phyloP scores from a whole-genome alignment of 371 early-diverging fungal species.

The Cladochytrium tenue region DNA sequence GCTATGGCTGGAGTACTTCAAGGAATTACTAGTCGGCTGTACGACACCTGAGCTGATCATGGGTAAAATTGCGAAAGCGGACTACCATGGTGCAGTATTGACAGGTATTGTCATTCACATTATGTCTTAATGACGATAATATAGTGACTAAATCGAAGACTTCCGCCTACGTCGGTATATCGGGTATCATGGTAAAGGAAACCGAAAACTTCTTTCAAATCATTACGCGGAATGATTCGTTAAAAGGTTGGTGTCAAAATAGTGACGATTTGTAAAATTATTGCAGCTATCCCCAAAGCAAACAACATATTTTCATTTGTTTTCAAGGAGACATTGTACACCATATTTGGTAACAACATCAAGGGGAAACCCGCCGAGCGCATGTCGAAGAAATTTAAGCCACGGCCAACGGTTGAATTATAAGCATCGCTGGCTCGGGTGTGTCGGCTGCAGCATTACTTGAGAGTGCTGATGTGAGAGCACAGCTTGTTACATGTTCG shows the following conservation, averaged over 20 bases:
- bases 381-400: constrained; percentile 83
- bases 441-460: too few species aligned
- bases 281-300: constrained; percentile 74
- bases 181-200: constrained; percentile 86
- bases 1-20: too few species aligned
- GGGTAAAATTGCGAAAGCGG: constrained; percentile 80
- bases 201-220: constrained; percentile 82
- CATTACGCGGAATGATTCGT: constrained; percentile 66
- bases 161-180: constrained; percentile 72
- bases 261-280: background rate
- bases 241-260: constrained; percentile 57
- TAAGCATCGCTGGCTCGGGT: too few species aligned
- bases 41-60: too few species aligned
- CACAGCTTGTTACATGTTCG: too few species aligned
- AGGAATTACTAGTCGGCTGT: too few species aligned
- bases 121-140: background rate
- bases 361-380: constrained; percentile 74
- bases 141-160: constrained; percentile 78
- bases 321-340: constrained; percentile 45
- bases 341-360: constrained; percentile 83
- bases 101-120: constrained; percentile 57
- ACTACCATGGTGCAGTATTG: constrained; percentile 79
- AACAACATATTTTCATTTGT: constrained; percentile 70
- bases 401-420: constrained; percentile 77
- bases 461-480: too few species aligned